Conservation (phyloP, 2,329 filamentous ascomycete genomes). For the Claviceps citrina region DNA sequence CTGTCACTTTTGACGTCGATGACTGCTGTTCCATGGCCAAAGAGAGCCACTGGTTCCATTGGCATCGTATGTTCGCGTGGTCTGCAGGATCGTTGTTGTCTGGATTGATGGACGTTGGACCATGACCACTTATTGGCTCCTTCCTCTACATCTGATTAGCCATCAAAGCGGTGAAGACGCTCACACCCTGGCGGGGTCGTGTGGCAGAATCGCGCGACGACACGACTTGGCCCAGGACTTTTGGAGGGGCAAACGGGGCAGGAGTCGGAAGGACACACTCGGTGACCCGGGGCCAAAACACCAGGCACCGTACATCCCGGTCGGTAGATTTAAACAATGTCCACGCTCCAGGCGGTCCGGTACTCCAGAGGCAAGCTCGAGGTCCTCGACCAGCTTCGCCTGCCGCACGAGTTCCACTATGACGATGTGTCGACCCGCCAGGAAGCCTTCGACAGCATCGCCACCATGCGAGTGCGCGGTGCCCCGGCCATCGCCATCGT, state of each 20-base stretch:
- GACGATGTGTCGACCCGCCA: slow-evolving; percentile 54
- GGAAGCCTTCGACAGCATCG: slow-evolving; percentile 71
- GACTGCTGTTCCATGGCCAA: slow-evolving; percentile 48
- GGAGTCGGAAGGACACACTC: too few relatives aligned
- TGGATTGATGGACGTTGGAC: not conserved
- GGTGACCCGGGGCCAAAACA: too few relatives aligned
- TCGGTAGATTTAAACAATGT: slow-evolving; percentile 23
- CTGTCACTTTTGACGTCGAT: slow-evolving; percentile 64
- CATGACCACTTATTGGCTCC: not conserved
- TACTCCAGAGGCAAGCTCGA: slow-evolving; percentile 57
- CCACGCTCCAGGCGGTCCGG: slow-evolving; percentile 60
- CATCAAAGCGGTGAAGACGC: not conserved
- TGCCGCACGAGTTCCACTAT: slow-evolving; percentile 69
- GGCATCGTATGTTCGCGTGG: slow-evolving; percentile 14
- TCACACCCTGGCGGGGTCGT: slow-evolving; percentile 14
- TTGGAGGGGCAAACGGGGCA: slow-evolving; percentile 19
- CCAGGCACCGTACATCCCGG: too few relatives aligned
- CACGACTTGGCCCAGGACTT: too few relatives aligned
- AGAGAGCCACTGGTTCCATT: slow-evolving; percentile 13
- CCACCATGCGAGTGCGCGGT: slow-evolving; percentile 59
- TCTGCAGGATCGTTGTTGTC: slow-evolving; percentile 1
- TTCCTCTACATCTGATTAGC: not conserved
- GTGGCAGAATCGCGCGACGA: slow-evolving; percentile 16
- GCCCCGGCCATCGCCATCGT: slow-evolving; percentile 96
- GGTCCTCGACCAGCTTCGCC: slow-evolving; percentile 69